Base-by-base conservation (phyloP, 805 yeast species). In the Saccharomyces paradoxus region DNA sequence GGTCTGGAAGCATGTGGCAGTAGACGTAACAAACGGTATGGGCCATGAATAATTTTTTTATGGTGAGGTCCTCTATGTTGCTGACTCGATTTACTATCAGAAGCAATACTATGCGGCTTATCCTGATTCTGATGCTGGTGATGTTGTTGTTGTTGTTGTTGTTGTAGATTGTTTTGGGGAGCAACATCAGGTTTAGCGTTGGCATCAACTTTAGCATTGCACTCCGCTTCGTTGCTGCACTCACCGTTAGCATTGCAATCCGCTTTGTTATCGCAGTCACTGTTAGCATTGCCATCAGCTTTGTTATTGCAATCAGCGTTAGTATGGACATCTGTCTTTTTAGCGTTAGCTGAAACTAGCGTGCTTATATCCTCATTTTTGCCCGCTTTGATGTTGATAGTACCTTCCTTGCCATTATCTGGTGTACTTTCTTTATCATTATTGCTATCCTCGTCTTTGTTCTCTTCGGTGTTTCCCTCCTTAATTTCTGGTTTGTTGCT, bases 1-100 rank as follows among this genome's bases (percentile, higher is more conserved):
- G 92, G 94, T 69, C 96, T 78, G 14, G 94, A 75, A 7, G 92
- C 90, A 68, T 87, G 96, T 4, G 96, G 96, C 41, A 87, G 71
- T 51, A 87, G 72, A 71, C 96, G 80, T 84, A 87, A 81, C 59
- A 87, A 73, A 66, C 96, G 76, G 71, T 87, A 87, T 10, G 94
- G 92, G 6, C 96, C 96, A 63, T 86, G 90, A 26, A 86, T 81
- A 58, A 82, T 84, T 60, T 80, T 81, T 53, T 63, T 67, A 59
- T 77, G 75, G 56, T 73, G 73, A 17, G 60, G 29, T n/a, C 63
- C 54, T 46, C 50, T 48, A 13, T 44, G 48, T 9, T 24, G 30
- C 27, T 5, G 32, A 17, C 4, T 29, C 32, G 22, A 37, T 30
- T 50, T 59, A 26, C 53, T 54, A 31, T 53, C 58, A 4, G 63